These are phyloP conservation scores for Puccinellia tenuiflora DNA, from an alignment of 176 grass and related monocot species.

Conservation along the genomic window DNA sequence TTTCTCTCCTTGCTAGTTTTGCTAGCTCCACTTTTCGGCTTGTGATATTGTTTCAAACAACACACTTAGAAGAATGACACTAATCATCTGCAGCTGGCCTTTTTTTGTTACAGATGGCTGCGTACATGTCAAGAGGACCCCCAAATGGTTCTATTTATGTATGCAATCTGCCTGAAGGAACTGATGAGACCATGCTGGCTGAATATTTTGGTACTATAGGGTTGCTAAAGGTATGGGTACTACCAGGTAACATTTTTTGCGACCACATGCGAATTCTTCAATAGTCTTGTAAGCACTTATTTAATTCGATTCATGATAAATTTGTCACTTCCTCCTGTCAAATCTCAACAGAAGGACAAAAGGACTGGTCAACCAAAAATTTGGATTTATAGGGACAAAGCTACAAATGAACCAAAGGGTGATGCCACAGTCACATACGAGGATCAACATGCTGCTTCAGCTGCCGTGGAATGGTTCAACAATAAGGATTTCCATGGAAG, in stretches of 20 bases:
- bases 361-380: constrained; percentile 84
- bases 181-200: constrained; percentile 89
- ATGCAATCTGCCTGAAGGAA: constrained; percentile 85
- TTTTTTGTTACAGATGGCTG: constrained; percentile 43
- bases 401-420: constrained; percentile 88
- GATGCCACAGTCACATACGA: constrained; percentile 94
- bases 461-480: constrained; percentile 95
- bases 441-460: constrained; percentile 88
- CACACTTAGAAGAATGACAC: not conserved
- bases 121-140: constrained; percentile 43
- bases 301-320: not conserved
- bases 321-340: not conserved
- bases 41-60: not conserved
- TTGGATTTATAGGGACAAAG: constrained; percentile 93
- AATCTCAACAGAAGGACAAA: constrained; percentile 83
- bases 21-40: not conserved
- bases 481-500: constrained; percentile 94
- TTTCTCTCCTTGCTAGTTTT: not conserved
- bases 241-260: constrained; percentile 72
- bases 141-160: constrained; percentile 79
- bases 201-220: constrained; percentile 99
- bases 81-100: not conserved
- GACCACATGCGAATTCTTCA: constrained; percentile 17
- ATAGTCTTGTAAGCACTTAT: not conserved
- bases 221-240: constrained; percentile 95